Evolutionary conservation across 306 rosid species (phyloP).

Genomic region (Casuarina glauca): DNA sequence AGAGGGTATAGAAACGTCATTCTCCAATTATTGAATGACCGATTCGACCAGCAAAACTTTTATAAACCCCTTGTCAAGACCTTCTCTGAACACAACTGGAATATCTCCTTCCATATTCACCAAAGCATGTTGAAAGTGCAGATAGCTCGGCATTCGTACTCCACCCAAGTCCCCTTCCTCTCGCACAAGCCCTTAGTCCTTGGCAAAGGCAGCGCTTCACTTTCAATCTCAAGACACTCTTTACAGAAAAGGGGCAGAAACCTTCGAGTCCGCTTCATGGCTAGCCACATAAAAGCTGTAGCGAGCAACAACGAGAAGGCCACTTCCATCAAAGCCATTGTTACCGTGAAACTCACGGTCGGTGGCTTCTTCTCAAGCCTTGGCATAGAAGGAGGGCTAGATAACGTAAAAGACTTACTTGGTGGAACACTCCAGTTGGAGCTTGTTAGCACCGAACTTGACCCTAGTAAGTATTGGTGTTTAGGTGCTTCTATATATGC

Average conservation of each 20-base stretch:
- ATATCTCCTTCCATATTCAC: background rate
- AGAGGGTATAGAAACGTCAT: too few relatives aligned
- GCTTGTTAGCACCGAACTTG: conserved; percentile 47
- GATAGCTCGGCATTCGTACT: background rate
- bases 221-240: background rate
- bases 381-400: conserved; percentile 43
- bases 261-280: background rate
- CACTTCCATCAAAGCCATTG: conserved; percentile 25
- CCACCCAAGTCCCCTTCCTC: background rate
- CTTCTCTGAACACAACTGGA: background rate
- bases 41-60: background rate
- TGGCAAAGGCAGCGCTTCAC: background rate
- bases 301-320: background rate
- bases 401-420: conserved; percentile 57
- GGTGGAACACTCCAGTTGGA: conserved; percentile 67
- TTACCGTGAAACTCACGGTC: conserved; percentile 28
- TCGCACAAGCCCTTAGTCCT: conserved; percentile 1
- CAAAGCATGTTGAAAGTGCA: background rate
- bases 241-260: background rate
- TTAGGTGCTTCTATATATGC: background rate
- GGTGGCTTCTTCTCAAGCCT: conserved; percentile 47
- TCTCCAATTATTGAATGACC: too few relatives aligned
- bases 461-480: conserved; percentile 37
- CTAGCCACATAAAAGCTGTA: background rate
- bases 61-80: background rate